Evolutionary conservation across 2,329 filamentous ascomycete species (phyloP).

Genomic region (Cladosporium austrohemisphaericum): DNA sequence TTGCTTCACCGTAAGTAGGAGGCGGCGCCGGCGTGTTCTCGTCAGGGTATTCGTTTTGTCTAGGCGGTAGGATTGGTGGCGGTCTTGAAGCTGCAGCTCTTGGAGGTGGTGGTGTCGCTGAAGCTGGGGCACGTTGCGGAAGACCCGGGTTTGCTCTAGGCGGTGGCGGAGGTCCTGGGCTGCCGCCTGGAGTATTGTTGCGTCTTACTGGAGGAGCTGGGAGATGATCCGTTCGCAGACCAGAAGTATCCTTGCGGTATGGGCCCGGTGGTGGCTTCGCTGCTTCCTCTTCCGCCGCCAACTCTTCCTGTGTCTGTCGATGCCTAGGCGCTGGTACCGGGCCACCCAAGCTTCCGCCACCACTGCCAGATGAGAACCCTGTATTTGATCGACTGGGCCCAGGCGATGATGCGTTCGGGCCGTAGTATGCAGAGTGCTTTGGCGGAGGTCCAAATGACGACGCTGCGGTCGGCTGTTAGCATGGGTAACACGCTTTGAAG

Average conservation of each 20-base stretch:
- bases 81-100: slow-evolving; percentile 18
- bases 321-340: slow-evolving; percentile 36
- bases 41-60: slow-evolving; percentile 54
- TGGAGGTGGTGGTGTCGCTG: slow-evolving; percentile 8
- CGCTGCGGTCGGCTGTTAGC: slow-evolving; percentile 33
- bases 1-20: slow-evolving; percentile 47
- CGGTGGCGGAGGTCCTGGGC: slow-evolving; percentile 45
- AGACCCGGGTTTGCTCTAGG: slow-evolving; percentile 16
- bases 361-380: neutral
- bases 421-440: slow-evolving; percentile 56
- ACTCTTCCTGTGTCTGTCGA: slow-evolving; percentile 31
- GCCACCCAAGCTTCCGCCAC: slow-evolving; percentile 39
- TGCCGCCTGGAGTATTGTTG: slow-evolving; percentile 25
- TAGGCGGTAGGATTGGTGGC: slow-evolving; percentile 69
- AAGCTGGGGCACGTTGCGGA: slow-evolving; percentile 14
- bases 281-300: slow-evolving; percentile 35
- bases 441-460: slow-evolving; percentile 76
- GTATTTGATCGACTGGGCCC: slow-evolving; percentile 32
- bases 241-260: slow-evolving; percentile 67
- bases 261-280: slow-evolving; percentile 53
- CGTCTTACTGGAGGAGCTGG: slow-evolving; percentile 65
- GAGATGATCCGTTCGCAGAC: slow-evolving; percentile 63
- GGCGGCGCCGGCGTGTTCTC: slow-evolving; percentile 44
- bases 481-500: neutral
- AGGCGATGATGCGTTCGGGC: slow-evolving; percentile 20